Evolutionary conservation across 495 filamentous ascomycete genomes (phyloP).

Genomic region (Hyaloscypha finlandica): DNA sequence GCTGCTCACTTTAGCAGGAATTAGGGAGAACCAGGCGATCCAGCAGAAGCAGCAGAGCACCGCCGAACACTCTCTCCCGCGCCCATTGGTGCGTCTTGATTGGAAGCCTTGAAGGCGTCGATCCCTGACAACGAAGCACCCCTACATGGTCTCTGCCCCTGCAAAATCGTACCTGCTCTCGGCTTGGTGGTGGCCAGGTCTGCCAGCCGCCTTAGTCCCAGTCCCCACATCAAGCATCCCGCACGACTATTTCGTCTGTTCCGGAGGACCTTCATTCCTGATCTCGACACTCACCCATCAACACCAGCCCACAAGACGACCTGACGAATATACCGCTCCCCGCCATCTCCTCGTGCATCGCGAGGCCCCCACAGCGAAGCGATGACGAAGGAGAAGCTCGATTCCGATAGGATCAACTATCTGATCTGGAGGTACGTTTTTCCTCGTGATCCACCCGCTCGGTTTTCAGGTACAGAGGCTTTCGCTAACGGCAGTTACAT

Average conservation of each 20-base stretch:
- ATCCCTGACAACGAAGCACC: not conserved
- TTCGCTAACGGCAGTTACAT: constrained; percentile 33
- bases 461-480: constrained; percentile 28
- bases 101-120: constrained; percentile 14
- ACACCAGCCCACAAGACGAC: constrained; percentile 34
- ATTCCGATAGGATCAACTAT: constrained; percentile 96
- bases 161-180: constrained; percentile 16
- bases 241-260: constrained; percentile 26
- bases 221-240: constrained; percentile 21
- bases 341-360: constrained; percentile 36
- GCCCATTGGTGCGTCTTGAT: constrained; percentile 10
- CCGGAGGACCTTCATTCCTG: constrained; percentile 35
- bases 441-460: constrained; percentile 30
- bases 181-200: not conserved
- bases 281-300: constrained; percentile 32
- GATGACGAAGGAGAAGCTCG: constrained; percentile 63
- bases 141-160: constrained; percentile 3
- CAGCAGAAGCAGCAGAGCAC: not conserved
- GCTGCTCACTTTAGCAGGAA: constrained; percentile 14
- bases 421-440: constrained; percentile 90
- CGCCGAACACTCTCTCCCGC: too few relatives aligned
- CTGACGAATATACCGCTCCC: constrained; percentile 37
- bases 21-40: constrained; percentile 18
- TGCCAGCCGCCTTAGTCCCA: constrained; percentile 9
- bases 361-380: constrained; percentile 36